Evolutionary conservation across 176 grass and related monocot genomes (phyloP), one percentile per base, ranked within the genome.

Genomic region (Avena atlantica): DNA sequence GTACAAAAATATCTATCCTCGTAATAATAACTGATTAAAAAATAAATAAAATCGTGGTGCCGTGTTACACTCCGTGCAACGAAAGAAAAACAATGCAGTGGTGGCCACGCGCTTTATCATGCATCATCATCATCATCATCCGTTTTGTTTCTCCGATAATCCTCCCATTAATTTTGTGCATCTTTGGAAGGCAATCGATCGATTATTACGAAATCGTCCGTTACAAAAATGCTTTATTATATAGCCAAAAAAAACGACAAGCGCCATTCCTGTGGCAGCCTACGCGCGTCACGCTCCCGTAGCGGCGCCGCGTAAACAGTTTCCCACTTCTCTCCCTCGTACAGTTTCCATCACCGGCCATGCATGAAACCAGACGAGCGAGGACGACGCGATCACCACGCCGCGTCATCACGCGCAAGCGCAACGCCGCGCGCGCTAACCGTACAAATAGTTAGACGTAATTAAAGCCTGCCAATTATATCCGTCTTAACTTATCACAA

Each of bases 31-130:
- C 25, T 25, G n/a, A n/a, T 14, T 49, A n/a, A 6, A 14, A 63
- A 25, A 48, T 3, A 34, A 2, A 42, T 34, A 63, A 27, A 7
- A 5, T 1, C 12, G 5, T 66, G 63, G 63, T 69, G 31, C 29
- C 65, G 65, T 37, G 65, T 37, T 74, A 48, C n/a, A 3, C 40
- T 24, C 12, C 20, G 70, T 73, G 21, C 0, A 15, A 2, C 31
- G 6, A 15, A 31, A 19, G 12, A 36, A 25, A 16, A 68, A 68
- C 9, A 42, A 4, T 5, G 5, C 13, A n/a, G 87, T 29, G 23
- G 52, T 42, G 21, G 12, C 68, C 76, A 89, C 77, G 83, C 76
- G 78, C 78, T 27, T 56, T 53, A 27, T 48, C 20, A 49, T 24
- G 10, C 13, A 74, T 25, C 21, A 47, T 14, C 23, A 66, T 50